These are phyloP conservation scores for Cryptococcus maquisensis DNA, from an alignment of 1,284 basidiomycete species.

Conservation along the genomic window DNA sequence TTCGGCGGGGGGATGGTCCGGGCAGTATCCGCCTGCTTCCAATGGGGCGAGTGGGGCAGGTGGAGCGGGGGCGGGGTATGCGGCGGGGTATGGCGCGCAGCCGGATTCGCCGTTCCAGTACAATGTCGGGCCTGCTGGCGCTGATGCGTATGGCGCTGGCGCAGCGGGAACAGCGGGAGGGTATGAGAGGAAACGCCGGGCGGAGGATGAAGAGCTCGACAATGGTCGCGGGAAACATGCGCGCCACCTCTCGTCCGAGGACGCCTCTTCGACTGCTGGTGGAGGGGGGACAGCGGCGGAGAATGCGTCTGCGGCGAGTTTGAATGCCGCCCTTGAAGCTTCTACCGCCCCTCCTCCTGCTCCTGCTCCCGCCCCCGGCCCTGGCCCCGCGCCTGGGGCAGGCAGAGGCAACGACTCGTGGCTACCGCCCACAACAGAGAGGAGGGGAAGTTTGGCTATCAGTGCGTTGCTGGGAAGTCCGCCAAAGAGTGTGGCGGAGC, in stretches of 20 bases:
- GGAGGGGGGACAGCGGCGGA: too few relatives aligned
- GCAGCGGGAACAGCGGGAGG: slow-evolving; percentile 5
- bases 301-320: too few relatives aligned
- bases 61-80: too few relatives aligned
- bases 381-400: neutral
- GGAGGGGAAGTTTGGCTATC: slow-evolving; percentile 41
- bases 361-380: slow-evolving; percentile 1
- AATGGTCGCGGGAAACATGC: slow-evolving; percentile 14
- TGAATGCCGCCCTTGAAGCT: too few relatives aligned
- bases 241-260: slow-evolving; percentile 1
- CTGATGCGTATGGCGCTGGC: neutral
- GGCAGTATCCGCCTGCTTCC: neutral
- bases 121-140: slow-evolving; percentile 27
- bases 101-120: slow-evolving; percentile 47
- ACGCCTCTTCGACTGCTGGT: too few relatives aligned
- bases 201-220: slow-evolving; percentile 26
- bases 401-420: slow-evolving; percentile 12
- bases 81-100: slow-evolving; percentile 5
- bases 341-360: slow-evolving; percentile 5
- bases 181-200: slow-evolving; percentile 37
- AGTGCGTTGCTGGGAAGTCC: slow-evolving; percentile 35
- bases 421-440: slow-evolving; percentile 40
- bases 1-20: slow-evolving; percentile 12
- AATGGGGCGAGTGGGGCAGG: too few relatives aligned
- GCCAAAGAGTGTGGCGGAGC: slow-evolving; percentile 5